phyloP scores from a whole-genome alignment of 1,139 yeast genomes.

The Williopsis jadinii region DNA sequence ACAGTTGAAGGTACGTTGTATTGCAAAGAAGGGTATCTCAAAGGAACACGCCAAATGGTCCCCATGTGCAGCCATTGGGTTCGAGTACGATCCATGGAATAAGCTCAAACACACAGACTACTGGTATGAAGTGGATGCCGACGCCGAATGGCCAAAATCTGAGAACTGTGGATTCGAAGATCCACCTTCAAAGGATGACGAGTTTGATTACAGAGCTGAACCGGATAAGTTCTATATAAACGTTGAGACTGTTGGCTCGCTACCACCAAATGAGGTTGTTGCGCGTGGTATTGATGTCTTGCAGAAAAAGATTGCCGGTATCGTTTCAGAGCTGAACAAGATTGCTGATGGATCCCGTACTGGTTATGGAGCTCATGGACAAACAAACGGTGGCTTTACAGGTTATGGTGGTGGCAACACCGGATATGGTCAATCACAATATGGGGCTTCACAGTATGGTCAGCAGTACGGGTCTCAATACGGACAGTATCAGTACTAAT shows the following conservation, averaged over 20 bases:
- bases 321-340: conserved; percentile 72
- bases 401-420: conserved; percentile 12
- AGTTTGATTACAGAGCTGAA: conserved; percentile 77
- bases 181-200: conserved; percentile 83
- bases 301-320: conserved; percentile 86
- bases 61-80: conserved; percentile 94
- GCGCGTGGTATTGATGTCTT: conserved; percentile 74
- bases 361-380: conserved; percentile 38
- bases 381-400: conserved; percentile 27
- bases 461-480: background rate
- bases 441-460: background rate
- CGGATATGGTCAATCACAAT: conserved; percentile 1
- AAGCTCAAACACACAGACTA: conserved; percentile 90
- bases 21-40: conserved; percentile 96
- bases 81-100: conserved; percentile 99
- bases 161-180: conserved; percentile 94
- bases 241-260: conserved; percentile 87
- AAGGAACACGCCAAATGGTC: conserved; percentile 99
- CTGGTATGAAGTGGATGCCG: conserved; percentile 92
- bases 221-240: conserved; percentile 80
- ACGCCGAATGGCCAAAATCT: conserved; percentile 87
- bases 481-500: background rate
- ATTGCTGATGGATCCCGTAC: conserved; percentile 40
- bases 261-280: conserved; percentile 86
- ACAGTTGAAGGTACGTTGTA: conserved; percentile 80